Evolutionary conservation across 2,329 filamentous ascomycete genomes (phyloP), one percentile per base, ranked within the genome.

Genomic region (Fusarium nurragi): DNA sequence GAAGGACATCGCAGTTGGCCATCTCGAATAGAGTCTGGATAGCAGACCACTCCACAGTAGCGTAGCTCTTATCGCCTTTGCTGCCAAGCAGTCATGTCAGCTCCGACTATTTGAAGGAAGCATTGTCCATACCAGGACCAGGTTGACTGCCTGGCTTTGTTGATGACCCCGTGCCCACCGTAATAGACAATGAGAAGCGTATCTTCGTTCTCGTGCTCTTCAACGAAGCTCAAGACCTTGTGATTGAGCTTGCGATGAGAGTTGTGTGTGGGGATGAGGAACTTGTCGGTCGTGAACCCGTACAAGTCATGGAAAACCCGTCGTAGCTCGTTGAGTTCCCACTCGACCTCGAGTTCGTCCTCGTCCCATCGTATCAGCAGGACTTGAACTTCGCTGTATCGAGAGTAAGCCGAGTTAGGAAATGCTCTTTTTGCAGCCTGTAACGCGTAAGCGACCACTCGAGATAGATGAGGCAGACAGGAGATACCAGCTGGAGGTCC

Each of bases 1-100:
- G 46, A 23, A 72, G 64, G 26, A 72, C 68, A 23, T 72, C 70
- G 45, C 70, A 72, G 37, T 68, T 69, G 30, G 55, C 69, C 36
- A 69, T 72, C 40, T 72, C 70, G 44, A 72, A 72, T 23, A 72
- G 28, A 25, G 70, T 72, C 30, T 72, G 69, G 22, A 72, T 72
- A 11, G 69, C 69, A 25, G 69, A 72, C 70, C 70, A 72, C 53
- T 72, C 69, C 13, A 72, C 70, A 4, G 66, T 70, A 32, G 70
- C 70, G 18, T 72, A 72, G 25, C 56, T 44, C 34, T 51, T 68
- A 26, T 72, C 70, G 6, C 45, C 32, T 46, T 69, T 72, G 30
- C 69, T 72, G 22, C 49, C 12, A 30, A 64, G 21, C 7, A 21
- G 40, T 56, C 36, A 60, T 49, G 51, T 72, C 28, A 72, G 68